phyloP scores from a whole-genome alignment of 169 alveolate genomes.

The Cystoisospora suis region DNA sequence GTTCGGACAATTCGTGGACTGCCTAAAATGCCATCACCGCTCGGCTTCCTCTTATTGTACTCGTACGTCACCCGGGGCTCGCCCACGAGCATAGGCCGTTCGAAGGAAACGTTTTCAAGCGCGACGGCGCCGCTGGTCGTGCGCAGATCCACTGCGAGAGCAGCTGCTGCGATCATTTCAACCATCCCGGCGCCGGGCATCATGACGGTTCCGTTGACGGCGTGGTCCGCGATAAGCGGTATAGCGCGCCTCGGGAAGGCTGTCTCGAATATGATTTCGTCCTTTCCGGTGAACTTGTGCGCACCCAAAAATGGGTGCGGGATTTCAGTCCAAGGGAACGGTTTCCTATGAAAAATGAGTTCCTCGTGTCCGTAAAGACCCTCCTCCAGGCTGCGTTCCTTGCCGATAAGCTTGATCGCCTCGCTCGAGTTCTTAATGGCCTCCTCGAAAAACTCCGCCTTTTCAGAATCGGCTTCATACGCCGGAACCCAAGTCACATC shows the following conservation, averaged over 20 bases:
- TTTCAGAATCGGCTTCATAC: conserved; percentile 19
- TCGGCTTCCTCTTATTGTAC: conserved; percentile 38
- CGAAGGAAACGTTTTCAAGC: conserved; percentile 64
- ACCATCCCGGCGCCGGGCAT: conserved; percentile 78
- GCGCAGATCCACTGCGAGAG: conserved; percentile 56
- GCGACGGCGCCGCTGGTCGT: conserved; percentile 58
- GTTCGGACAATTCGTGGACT: conserved; percentile 67
- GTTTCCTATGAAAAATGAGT: conserved; percentile 62
- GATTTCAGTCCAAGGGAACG: conserved; percentile 76
- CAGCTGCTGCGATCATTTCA: conserved; percentile 77
- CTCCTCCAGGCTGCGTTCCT: conserved; percentile 58
- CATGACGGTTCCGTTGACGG: conserved; percentile 71
- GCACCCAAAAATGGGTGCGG: conserved; percentile 75
- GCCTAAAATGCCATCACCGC: conserved; percentile 8
- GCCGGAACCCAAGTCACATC: conserved; percentile 66
- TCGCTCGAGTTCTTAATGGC: conserved; percentile 27
- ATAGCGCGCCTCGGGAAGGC: conserved; percentile 71
- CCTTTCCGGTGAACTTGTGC: conserved; percentile 48
- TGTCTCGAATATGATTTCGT: conserved; percentile 55
- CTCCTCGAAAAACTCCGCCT: conserved; percentile 6
- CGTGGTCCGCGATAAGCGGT: conserved; percentile 75
- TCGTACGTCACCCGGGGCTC: conserved; percentile 66
- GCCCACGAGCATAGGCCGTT: conserved; percentile 67
- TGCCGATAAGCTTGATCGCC: conserved; percentile 32
- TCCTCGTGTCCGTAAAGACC: conserved; percentile 55